Evolutionary conservation across 805 yeast genomes (phyloP).

Genomic region (Geotrichum ghanense): DNA sequence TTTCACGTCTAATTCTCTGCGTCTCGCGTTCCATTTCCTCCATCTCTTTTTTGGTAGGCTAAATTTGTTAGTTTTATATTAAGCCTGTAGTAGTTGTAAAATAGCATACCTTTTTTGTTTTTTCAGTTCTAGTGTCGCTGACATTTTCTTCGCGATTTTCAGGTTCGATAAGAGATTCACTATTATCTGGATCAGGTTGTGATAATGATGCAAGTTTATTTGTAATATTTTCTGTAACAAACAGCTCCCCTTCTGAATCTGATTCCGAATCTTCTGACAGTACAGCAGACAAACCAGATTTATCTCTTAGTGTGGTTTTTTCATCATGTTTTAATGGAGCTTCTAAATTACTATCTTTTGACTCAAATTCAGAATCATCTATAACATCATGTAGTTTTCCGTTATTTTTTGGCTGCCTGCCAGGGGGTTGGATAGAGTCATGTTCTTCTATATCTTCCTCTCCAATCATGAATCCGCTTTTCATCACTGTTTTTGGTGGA

Average conservation of each 20-base stretch:
- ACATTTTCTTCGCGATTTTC: neutral
- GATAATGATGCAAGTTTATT: neutral
- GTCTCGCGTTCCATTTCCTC: constrained; percentile 14
- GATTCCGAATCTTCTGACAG: too few species aligned
- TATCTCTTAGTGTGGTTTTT: too few species aligned
- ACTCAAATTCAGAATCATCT: neutral
- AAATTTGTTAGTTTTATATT: too few species aligned
- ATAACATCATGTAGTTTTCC: neutral
- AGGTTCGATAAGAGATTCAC: neutral
- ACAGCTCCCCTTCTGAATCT: neutral
- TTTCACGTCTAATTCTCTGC: constrained; percentile 13
- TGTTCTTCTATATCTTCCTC: too few species aligned
- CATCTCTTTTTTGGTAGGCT: constrained; percentile 15
- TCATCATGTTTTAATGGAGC: too few species aligned
- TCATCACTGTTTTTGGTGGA: too few species aligned
- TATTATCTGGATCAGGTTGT: too few species aligned
- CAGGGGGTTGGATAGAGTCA: too few species aligned
- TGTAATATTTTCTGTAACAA: neutral
- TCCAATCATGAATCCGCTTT: too few species aligned
- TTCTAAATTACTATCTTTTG: neutral
- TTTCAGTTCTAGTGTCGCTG: neutral
- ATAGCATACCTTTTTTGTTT: neutral
- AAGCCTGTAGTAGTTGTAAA: neutral
- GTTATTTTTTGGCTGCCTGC: too few species aligned
- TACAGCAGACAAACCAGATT: too few species aligned